Evolutionary conservation across 2,329 filamentous ascomycete species (phyloP), one percentile per base, ranked within the genome.

Genomic region (Kalmusia sp.): DNA sequence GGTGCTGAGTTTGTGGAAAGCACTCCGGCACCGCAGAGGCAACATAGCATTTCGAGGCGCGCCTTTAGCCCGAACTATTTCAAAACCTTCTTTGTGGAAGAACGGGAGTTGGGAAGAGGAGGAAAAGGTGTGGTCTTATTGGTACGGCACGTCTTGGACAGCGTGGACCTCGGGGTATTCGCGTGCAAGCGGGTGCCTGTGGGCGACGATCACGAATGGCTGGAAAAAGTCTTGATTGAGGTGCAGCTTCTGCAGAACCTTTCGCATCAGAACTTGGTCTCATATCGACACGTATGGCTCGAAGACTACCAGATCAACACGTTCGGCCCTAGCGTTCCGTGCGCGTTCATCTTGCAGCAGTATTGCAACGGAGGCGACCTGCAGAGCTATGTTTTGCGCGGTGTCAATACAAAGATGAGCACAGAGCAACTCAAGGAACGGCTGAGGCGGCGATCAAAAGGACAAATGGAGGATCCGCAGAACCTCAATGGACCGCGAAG

Each of bases 141-240:
- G n/a, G 95, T 99, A 8, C 87, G 91, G 54, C 95, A 99, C 76
- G 84, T 96, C 61, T 86, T 99, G 52, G 95, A 98, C 72, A 89
- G 91, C 19, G 93, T 96, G 38, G 84, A 87, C 27, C 81, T 99
- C 1, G 95, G 95, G 1, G 85, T 95, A 59, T 99, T 96, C 74
- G 95, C 95, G 11, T 99, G 95, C 80, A 99, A 99, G 76, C 87
- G 96, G 39, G 93, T 99, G 0, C 96, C 95, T 0, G 95, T 99
- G 1, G 79, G 95, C 12, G 90, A 99, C 68, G 91, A 98, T 65
- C 93, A 97, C 67, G 87, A 88, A 56, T 97, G 95, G 96, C 80
- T 99, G 12, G 92, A 96, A 74, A 98, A 97, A 76, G 88, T 98
- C 2, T 80, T 99, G 46, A 84, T 95, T 39, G 95, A 99, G 74